These are phyloP conservation scores for Trametes villosa DNA, from an alignment of 768 basidiomycete species.

Conservation along the genomic window DNA sequence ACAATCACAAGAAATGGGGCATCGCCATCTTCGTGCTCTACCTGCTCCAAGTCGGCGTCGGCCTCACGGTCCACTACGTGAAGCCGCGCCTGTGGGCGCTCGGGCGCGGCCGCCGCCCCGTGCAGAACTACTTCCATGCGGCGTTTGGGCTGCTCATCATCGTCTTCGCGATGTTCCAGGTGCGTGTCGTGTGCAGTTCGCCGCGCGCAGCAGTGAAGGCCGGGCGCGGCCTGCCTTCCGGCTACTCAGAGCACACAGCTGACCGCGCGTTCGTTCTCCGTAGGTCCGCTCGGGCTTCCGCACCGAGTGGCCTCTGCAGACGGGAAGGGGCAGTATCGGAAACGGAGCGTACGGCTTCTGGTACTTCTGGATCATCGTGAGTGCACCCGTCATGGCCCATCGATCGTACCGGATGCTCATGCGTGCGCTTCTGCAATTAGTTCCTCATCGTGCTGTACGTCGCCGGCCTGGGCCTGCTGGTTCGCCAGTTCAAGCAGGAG, in stretches of 20 bases:
- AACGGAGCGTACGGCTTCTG: conserved; percentile 34
- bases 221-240: background rate
- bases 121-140: conserved; percentile 46
- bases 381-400: conserved; percentile 20
- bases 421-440: conserved; percentile 38
- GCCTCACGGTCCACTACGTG: conserved; percentile 54
- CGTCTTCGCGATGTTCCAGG: conserved; percentile 52
- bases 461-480: conserved; percentile 31
- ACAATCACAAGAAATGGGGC: conserved; percentile 56
- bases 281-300: conserved; percentile 46
- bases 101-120: conserved; percentile 42
- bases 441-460: conserved; percentile 34
- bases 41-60: conserved; percentile 50
- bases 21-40: conserved; percentile 58
- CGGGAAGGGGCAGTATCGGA: conserved; percentile 30
- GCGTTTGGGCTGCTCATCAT: conserved; percentile 58
- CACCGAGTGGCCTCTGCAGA: conserved; percentile 36
- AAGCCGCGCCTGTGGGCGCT: conserved; percentile 42
- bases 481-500: conserved; percentile 36
- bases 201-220: background rate
- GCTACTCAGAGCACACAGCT: background rate
- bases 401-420: conserved; percentile 18
- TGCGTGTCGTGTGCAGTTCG: conserved; percentile 11
- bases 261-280: background rate
- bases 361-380: conserved; percentile 50